A percentile compares a stretch with the other conserved stretches of the same genome.
Evolutionary conservation across 176 grass and related monocot species (phyloP).

Genomic region (Oryza officinalis): DNA sequence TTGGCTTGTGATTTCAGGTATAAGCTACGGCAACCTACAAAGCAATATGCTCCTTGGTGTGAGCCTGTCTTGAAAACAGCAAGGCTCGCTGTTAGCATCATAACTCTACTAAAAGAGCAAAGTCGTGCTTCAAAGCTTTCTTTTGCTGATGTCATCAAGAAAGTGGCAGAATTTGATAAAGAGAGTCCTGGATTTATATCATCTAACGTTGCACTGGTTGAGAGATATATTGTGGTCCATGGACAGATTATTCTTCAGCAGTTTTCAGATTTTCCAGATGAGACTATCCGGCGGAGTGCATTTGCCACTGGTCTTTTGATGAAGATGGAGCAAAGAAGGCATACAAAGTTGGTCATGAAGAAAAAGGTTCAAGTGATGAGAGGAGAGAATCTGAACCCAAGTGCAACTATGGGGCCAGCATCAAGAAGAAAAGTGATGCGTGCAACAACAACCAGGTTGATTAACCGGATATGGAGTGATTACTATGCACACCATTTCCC

Average conservation of each 20-base stretch:
- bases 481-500: conserved; percentile 91
- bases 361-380: conserved; percentile 65
- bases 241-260: conserved; percentile 96
- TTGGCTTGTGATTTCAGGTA: conserved; percentile 75
- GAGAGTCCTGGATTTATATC: conserved; percentile 69
- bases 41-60: conserved; percentile 91
- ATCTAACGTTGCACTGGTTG: conserved; percentile 62
- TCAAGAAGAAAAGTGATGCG: conserved; percentile 86
- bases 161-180: conserved; percentile 74
- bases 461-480: conserved; percentile 85
- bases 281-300: conserved; percentile 78
- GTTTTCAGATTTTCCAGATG: conserved; percentile 94
- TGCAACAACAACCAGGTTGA: conserved; percentile 81
- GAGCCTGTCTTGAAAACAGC: conserved; percentile 94
- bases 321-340: conserved; percentile 83
- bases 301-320: conserved; percentile 80
- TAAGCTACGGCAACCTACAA: conserved; percentile 76
- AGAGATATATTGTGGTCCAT: conserved; percentile 92
- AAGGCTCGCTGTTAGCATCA: conserved; percentile 84
- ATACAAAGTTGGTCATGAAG: conserved; percentile 90
- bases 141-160: conserved; percentile 79
- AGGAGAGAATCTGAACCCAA: conserved; percentile 83
- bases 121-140: conserved; percentile 88
- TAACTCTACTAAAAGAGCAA: conserved; percentile 89
- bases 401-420: conserved; percentile 67